Percentiles rank a stretch among this genome's conserved stretches.
These are phyloP conservation scores for Agrocybe praecox DNA, from an alignment of 768 basidiomycete genomes.

Conservation along the genomic window DNA sequence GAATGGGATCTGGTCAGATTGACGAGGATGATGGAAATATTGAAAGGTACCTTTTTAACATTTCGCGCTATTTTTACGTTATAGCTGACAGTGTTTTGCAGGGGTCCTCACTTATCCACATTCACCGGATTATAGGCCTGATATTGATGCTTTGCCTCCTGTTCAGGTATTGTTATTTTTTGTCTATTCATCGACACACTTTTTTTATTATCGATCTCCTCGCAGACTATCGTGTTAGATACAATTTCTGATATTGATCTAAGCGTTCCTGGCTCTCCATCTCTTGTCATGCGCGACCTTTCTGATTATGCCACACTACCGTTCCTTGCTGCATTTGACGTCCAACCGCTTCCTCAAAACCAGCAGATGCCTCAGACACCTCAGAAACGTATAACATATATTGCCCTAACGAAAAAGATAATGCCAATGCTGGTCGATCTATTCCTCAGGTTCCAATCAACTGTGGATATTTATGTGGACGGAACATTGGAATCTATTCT, in stretches of 20 bases:
- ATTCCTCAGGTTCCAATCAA: conserved; percentile 66
- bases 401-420: conserved; percentile 83
- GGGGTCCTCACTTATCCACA: conserved; percentile 78
- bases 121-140: conserved; percentile 87
- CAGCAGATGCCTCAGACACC: conserved; percentile 40
- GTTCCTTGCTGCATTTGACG: conserved; percentile 79
- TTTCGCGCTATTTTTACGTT: background rate
- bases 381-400: conserved; percentile 80
- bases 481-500: conserved; percentile 86
- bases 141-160: conserved; percentile 80
- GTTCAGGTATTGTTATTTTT: conserved; percentile 57
- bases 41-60: conserved; percentile 56
- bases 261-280: conserved; percentile 59
- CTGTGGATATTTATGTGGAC: conserved; percentile 67
- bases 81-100: conserved; percentile 24
- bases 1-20: conserved; percentile 74
- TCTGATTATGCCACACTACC: conserved; percentile 87
- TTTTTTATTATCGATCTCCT: background rate
- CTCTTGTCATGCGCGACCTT: conserved; percentile 79
- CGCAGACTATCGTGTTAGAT: conserved; percentile 72
- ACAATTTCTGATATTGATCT: conserved; percentile 72
- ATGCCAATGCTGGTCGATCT: conserved; percentile 87
- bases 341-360: conserved; percentile 41
- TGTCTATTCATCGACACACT: background rate
- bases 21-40: conserved; percentile 69